Conservation (phyloP, 345 rosid genomes). For the Salix viminalis region DNA sequence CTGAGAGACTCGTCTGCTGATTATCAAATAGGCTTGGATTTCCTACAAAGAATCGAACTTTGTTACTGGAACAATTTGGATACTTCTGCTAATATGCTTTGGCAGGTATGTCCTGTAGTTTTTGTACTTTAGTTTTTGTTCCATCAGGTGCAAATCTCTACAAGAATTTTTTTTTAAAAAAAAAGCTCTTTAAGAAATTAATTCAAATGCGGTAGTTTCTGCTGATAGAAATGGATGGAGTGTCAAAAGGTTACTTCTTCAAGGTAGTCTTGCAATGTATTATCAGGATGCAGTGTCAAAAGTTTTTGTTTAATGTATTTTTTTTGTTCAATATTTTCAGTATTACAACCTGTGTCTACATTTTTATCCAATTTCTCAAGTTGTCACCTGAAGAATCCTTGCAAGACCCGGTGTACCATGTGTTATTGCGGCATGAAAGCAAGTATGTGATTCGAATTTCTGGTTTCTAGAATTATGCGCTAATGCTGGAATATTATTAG, state of each 20-base stretch:
- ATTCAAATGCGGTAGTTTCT: neutral
- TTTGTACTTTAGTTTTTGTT: neutral
- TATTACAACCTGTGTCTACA: slow-evolving; percentile 50
- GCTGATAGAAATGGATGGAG: neutral
- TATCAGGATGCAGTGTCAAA: neutral
- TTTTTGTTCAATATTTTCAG: slow-evolving; percentile 25
- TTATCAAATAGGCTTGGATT: slow-evolving; percentile 56
- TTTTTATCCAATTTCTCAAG: slow-evolving; percentile 64
- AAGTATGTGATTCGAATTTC: slow-evolving; percentile 42
- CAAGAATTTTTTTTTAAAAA: neutral
- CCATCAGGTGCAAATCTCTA: neutral
- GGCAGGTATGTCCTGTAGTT: slow-evolving; percentile 48
- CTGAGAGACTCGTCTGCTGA: neutral
- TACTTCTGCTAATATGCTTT: slow-evolving; percentile 51
- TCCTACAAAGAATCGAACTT: slow-evolving; percentile 58
- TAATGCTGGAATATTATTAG: neutral
- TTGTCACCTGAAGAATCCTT: slow-evolving; percentile 59
- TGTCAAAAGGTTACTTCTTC: neutral
- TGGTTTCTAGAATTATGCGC: neutral
- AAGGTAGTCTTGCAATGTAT: neutral
- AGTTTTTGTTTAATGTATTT: neutral
- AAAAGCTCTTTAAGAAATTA: neutral
- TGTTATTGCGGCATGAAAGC: slow-evolving; percentile 42
- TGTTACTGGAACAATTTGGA: slow-evolving; percentile 46
- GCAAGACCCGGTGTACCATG: slow-evolving; percentile 65